Conservation (phyloP, 2,329 filamentous ascomycete genomes). For the Rutstroemia sydowiana region DNA sequence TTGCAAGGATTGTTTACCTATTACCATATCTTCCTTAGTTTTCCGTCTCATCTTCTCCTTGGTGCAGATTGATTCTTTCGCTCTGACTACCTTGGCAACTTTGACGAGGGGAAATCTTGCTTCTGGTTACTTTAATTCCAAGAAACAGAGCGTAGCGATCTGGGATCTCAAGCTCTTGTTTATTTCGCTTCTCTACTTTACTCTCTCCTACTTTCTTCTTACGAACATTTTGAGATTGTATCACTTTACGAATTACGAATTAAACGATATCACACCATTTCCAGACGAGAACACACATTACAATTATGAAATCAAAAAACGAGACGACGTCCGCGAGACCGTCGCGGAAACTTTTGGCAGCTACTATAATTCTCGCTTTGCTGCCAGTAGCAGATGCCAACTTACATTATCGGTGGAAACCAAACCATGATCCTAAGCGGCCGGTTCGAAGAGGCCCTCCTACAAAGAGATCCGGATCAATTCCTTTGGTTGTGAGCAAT, state of each 20-base stretch:
- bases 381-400: constrained; percentile 15
- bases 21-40: background rate
- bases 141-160: background rate
- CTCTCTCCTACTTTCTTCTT: background rate
- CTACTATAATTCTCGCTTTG: constrained; percentile 15
- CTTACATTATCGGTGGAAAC: constrained; percentile 6
- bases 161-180: too few species aligned
- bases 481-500: constrained; percentile 64
- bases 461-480: constrained; percentile 30
- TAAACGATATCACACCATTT: constrained; percentile 46
- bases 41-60: background rate
- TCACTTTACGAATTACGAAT: background rate
- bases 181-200: background rate
- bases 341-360: constrained; percentile 9
- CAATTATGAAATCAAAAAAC: too few species aligned
- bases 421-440: constrained; percentile 10
- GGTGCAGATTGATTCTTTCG: background rate
- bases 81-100: background rate
- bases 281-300: too few species aligned
- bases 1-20: background rate
- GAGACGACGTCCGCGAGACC: constrained; percentile 65
- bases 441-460: constrained; percentile 25
- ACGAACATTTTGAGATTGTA: background rate
- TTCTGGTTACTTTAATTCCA: background rate
- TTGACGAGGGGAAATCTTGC: background rate